Base-by-base conservation (phyloP, 306 rosid genomes). In the Quercus berberidifolia region DNA sequence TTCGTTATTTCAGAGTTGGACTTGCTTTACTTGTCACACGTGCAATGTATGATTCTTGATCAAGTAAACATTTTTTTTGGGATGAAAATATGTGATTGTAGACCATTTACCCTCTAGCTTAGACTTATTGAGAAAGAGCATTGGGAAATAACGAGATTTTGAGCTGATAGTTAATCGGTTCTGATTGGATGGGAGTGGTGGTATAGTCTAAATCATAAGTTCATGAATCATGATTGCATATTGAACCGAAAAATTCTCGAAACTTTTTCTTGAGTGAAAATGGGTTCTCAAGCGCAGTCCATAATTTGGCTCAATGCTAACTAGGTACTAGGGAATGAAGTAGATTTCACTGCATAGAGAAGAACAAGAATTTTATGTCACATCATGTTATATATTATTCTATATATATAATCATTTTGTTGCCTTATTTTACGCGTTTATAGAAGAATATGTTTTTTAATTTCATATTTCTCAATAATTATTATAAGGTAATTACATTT, bases 1-100 rank as follows among this genome's bases (percentile, higher is more conserved):
- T 74, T 31, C 77, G 73, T 83, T 69, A 25, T 25, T 25, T 25
- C 26, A 25, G 26, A 25, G 26, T 25, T 25, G 26, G 26, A 25
- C 26, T 25, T 25, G 26, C 26, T 25, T 1, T 25, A 35, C 69
- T 80, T 41, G 12, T 64, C 14, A 25, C 26, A 25, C 26, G 26
- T 90, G 90, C 92, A 82, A 86, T 6, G 1, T 54, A 30, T 10
- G 49, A 65, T 33, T 31, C 71, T 65, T 33, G 5, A 18, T 65
- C 49, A 65, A 31, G 21, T 30, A 52, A 54, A 17, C 33, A 51
- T 7, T 28, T 18, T 38, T 18, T n/a, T 6, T 10, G 23, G 9
- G 51, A 43, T 43, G 13, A 43, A 6, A 26, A 26, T 14, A 43
- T 6, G 12, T 18, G 20, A 31, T 31, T 12, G 21, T 55, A 7